These are phyloP conservation scores for Tolypocladium amazonense DNA, from an alignment of 2,329 filamentous ascomycete genomes.

Conservation along the genomic window DNA sequence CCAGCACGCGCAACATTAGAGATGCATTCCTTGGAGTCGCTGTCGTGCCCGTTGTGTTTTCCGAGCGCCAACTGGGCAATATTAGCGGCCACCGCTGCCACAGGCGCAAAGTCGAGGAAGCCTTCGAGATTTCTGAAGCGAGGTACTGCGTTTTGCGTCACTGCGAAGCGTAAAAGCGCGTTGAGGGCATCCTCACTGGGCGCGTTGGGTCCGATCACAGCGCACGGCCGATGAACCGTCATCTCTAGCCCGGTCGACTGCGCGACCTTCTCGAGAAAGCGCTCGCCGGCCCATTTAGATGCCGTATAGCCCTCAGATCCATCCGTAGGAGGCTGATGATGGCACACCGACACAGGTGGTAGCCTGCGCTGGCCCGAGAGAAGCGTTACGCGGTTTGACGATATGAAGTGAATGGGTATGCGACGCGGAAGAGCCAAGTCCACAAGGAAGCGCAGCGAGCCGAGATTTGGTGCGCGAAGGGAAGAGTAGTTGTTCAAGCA, in stretches of 20 bases:
- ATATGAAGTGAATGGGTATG: slow-evolving; percentile 24
- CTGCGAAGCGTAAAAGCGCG: not conserved
- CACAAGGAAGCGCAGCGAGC: slow-evolving; percentile 14
- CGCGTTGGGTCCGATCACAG: slow-evolving; percentile 8
- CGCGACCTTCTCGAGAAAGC: slow-evolving; percentile 14
- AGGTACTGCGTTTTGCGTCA: not conserved
- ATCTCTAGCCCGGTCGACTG: slow-evolving; percentile 10
- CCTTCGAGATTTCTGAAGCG: not conserved
- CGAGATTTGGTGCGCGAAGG: slow-evolving; percentile 15
- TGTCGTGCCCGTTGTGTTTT: not conserved
- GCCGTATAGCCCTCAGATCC: slow-evolving; percentile 19
- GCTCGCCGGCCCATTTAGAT: slow-evolving; percentile 22
- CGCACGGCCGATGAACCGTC: slow-evolving; percentile 15
- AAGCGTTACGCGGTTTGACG: slow-evolving; percentile 13
- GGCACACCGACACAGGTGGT: not conserved
- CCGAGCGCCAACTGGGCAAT: not conserved
- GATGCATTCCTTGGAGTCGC: not conserved
- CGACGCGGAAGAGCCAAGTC: slow-evolving; percentile 9
- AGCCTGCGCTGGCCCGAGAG: slow-evolving; percentile 1
- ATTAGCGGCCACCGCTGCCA: not conserved
- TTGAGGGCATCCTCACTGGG: slow-evolving; percentile 6
- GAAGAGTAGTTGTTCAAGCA: slow-evolving; percentile 19
- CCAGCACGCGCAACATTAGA: not conserved
- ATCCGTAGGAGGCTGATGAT: slow-evolving; percentile 6
- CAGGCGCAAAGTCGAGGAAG: not conserved